Evolutionary conservation across 2,329 filamentous ascomycete species (phyloP).

Genomic region (Cladophialophora psammophila): DNA sequence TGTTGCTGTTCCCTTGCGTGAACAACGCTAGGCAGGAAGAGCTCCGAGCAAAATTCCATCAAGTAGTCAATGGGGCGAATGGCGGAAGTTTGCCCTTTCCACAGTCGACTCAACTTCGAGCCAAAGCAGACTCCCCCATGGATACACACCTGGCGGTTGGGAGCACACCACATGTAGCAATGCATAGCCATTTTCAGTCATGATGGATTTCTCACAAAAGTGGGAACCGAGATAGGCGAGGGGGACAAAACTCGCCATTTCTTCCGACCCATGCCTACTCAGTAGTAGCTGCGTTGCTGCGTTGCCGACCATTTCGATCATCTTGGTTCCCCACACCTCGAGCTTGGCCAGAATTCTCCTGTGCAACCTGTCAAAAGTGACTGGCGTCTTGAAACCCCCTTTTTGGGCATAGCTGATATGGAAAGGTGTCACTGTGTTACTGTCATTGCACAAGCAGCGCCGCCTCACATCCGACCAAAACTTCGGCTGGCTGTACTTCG

Average conservation of each 20-base stretch:
- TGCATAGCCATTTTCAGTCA: neutral
- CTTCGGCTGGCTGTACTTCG: neutral
- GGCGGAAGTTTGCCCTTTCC: neutral
- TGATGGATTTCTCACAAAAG: neutral
- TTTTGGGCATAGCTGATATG: neutral
- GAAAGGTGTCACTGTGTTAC: conserved; percentile 1
- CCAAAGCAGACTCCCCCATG: neutral
- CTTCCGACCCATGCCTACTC: neutral
- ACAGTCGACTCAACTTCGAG: neutral
- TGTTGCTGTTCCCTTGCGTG: neutral
- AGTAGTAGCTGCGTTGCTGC: no score
- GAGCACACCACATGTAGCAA: neutral
- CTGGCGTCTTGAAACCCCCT: neutral
- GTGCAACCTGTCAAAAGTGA: conserved; percentile 24
- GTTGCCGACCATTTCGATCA: neutral
- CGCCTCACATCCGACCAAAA: conserved; percentile 1
- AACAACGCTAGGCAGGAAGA: neutral
- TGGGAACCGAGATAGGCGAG: neutral
- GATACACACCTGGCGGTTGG: neutral
- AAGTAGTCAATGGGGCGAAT: neutral
- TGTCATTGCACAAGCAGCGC: neutral
- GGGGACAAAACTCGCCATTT: neutral
- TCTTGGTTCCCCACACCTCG: neutral
- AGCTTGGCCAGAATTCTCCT: conserved; percentile 17
- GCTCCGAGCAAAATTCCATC: neutral